Conservation (phyloP, 257 asterid species). For the Solanum sparsipilum region DNA sequence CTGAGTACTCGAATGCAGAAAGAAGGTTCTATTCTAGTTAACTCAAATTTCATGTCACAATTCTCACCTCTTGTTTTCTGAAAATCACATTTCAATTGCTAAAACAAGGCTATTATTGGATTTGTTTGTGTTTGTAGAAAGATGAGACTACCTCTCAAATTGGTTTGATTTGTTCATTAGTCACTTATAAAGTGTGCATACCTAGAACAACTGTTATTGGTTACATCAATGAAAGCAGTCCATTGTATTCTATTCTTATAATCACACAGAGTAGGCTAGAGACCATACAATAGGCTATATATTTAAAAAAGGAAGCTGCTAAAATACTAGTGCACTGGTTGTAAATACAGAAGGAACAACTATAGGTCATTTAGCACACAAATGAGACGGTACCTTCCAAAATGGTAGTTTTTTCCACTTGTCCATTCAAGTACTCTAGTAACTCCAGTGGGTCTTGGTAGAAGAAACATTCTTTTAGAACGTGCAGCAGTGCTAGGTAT, state of each 20-base stretch:
- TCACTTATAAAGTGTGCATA: background rate
- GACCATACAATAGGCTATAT: background rate
- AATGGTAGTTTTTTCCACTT: background rate
- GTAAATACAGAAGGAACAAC: background rate
- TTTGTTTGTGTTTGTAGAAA: background rate
- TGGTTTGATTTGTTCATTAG: background rate
- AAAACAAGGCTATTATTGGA: background rate
- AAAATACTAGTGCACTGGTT: background rate
- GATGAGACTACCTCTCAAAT: background rate
- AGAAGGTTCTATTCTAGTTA: constrained; percentile 49
- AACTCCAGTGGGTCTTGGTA: background rate
- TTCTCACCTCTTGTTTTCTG: background rate
- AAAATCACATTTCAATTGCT: background rate
- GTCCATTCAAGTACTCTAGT: background rate
- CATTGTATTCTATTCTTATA: background rate
- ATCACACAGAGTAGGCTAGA: background rate
- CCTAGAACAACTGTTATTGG: background rate
- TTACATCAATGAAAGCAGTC: background rate
- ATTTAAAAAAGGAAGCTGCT: background rate
- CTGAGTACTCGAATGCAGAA: constrained; percentile 95
- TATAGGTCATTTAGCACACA: background rate
- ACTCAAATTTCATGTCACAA: background rate
- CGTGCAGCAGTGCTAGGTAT: background rate
- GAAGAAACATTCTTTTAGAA: background rate
- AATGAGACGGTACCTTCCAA: background rate